Base-by-base conservation (phyloP, 2,329 filamentous ascomycete species). In the Stachybotrys chartarum region DNA sequence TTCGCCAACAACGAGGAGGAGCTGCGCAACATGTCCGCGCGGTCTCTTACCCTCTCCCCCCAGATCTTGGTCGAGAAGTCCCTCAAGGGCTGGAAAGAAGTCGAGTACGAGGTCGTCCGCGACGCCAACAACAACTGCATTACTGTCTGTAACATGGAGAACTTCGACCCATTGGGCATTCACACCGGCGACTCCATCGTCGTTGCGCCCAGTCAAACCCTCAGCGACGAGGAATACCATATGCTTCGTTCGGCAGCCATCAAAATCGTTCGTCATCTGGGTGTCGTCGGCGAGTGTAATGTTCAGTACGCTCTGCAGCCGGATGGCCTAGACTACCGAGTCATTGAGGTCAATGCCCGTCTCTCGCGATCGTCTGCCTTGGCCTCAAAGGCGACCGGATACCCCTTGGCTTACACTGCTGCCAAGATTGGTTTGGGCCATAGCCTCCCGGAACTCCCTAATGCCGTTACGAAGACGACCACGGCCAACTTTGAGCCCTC, bases 171-270 rank as follows among this genome's bases (percentile, higher is more conserved):
- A 61, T 84, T 99, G 44, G 94, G 94, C 68, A 95, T 96, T 55
- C 94, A 99, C 75, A 99, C 94, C 50, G 94, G 94, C 76, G 94
- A 99, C 79, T 97, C 92, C 66, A 99, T 99, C 66, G 94, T 99
- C 60, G 93, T 97, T 58, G 94, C 94, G 46, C 94, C 94, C 52
- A 94, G 89, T 76, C 94, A 99, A 77, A 99, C 94, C 30, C 80
- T 99, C 67, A 96, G 90, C 68, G 94, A 99, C 66, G 94, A 97
- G 78, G 94, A 99, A 75, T 99, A 97, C 73, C 92, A 99, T 79
- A 97, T 99, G 94, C 90, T 99, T 64, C 91, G 94, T 66, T 91
- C 91, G 47, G 92, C 94, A 59, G 91, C 94, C 50, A 97, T 97
- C 79, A 97, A 97, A 81, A 97, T 99, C 67, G 90, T 99, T 66